Conservation (phyloP, 169 alveolate species). For the Blepharisma undulans region DNA sequence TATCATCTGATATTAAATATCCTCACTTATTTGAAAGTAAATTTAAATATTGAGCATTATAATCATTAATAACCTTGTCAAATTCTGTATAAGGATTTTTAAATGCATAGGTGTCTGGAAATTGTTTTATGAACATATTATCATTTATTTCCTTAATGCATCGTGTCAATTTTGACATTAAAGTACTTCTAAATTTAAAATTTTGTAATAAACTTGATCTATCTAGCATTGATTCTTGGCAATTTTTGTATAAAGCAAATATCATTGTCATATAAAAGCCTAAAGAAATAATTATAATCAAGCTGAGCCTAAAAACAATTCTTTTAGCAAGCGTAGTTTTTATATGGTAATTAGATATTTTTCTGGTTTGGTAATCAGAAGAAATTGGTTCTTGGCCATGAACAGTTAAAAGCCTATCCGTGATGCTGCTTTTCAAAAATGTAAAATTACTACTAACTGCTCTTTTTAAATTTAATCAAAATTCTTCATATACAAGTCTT, state of each 20-base stretch:
- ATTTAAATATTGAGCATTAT: neutral
- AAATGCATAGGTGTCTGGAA: neutral
- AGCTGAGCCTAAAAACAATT: neutral
- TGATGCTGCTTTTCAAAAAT: neutral
- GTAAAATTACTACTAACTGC: neutral
- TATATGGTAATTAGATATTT: neutral
- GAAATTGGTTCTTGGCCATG: neutral
- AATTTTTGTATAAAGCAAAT: neutral
- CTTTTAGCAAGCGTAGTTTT: neutral
- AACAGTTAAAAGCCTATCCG: neutral
- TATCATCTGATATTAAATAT: neutral
- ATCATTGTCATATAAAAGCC: neutral
- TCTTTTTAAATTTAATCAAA: neutral
- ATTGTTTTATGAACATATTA: neutral
- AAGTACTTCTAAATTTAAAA: neutral
- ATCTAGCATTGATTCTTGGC: neutral
- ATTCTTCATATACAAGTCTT: neutral
- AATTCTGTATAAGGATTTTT: neutral
- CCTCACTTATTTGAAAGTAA: neutral
- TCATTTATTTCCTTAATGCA: neutral
- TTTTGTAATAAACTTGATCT: neutral
- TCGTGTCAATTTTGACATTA: neutral
- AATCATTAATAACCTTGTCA: neutral
- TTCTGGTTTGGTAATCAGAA: neutral
- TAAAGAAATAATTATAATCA: neutral